phyloP scores from a whole-genome alignment of 441 rosid genomes.

The Codiaeum variegatum region DNA sequence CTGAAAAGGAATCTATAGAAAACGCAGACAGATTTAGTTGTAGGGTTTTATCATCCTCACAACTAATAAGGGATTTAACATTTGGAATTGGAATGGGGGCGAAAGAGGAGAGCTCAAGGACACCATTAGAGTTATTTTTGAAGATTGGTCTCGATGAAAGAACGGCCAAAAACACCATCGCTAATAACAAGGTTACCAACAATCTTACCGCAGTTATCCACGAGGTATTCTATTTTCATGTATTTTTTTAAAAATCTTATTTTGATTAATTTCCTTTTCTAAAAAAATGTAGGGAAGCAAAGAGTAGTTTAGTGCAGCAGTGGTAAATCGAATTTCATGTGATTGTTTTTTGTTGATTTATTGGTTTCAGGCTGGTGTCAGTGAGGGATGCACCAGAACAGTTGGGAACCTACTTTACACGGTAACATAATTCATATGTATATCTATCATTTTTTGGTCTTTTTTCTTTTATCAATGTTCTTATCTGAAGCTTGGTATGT shows the following conservation, averaged over 20 bases:
- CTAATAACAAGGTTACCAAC: slow-evolving; percentile 75
- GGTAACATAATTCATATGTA: slow-evolving; percentile 31
- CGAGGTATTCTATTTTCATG: slow-evolving; percentile 47
- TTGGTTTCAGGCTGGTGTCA: slow-evolving; percentile 64
- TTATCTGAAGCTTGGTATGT: slow-evolving; percentile 10
- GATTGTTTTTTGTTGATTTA: not conserved
- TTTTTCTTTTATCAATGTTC: not conserved
- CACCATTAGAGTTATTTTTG: slow-evolving; percentile 59
- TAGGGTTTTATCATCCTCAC: too few relatives aligned
- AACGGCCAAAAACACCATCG: slow-evolving; percentile 72
- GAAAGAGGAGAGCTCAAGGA: slow-evolving; percentile 35
- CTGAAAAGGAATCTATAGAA: too few relatives aligned
- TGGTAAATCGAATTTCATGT: not conserved
- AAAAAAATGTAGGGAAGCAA: too few relatives aligned
- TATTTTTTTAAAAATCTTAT: not conserved
- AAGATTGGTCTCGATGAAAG: slow-evolving; percentile 80
- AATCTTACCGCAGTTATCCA: slow-evolving; percentile 71
- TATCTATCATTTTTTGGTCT: not conserved
- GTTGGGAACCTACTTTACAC: slow-evolving; percentile 80
- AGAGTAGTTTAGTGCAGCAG: not conserved
- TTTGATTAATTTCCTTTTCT: not conserved
- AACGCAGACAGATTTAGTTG: too few relatives aligned
- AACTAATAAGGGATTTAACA: too few relatives aligned
- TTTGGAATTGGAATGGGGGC: slow-evolving; percentile 49
- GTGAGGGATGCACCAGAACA: slow-evolving; percentile 69